Base-by-base conservation (phyloP, 1,284 basidiomycete species). In the Bjerkandera adusta region DNA sequence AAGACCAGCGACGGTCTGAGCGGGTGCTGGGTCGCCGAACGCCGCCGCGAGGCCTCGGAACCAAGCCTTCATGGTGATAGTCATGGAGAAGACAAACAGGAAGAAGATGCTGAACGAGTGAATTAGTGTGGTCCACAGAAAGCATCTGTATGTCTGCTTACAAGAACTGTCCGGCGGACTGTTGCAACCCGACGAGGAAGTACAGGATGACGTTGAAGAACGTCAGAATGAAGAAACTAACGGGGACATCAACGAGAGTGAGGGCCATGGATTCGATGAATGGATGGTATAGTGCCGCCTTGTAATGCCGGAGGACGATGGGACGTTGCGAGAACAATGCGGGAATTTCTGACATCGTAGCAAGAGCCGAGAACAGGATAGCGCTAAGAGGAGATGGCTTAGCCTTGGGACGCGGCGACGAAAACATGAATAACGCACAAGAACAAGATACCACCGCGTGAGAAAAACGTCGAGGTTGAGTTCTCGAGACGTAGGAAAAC, bases 401-500 rank as follows among this genome's bases (percentile, higher is more conserved):
- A 35, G 26, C 33, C n/a, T 15, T 10, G 43, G 27, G 1, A 39
- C 2, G 3, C 8, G 18, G 33, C 27, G 18, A 21, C n/a, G 29
- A 10, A 42, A 5, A 45, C 25, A 8, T 13, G 3, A 8, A 16
- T 35, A 11, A 64, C 76, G 29, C 49, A 83, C 81, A 85, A 86
- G 69, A 84, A 87, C 6, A 87, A 64, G 18, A 84, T 70, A 68
- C 91, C 92, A 3, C 90, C 90, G 16, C 91, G 80, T 12, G 85
- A 84, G 71, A 87, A 95, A 63, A 81, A 88, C 11, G 81, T 83
- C 1, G 68, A 63, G 0, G 92, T 90, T 4, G 70, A 64, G 13
- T 81, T 69, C 0, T 81, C 71, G 40, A 85, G 67, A 4, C 77
- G 71, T 52, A 85, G 72, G 71, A 90, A 96, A 27, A 87, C 76